These are phyloP conservation scores for Apiospora koreana DNA, from an alignment of 2,329 filamentous ascomycete genomes.

Conservation along the genomic window DNA sequence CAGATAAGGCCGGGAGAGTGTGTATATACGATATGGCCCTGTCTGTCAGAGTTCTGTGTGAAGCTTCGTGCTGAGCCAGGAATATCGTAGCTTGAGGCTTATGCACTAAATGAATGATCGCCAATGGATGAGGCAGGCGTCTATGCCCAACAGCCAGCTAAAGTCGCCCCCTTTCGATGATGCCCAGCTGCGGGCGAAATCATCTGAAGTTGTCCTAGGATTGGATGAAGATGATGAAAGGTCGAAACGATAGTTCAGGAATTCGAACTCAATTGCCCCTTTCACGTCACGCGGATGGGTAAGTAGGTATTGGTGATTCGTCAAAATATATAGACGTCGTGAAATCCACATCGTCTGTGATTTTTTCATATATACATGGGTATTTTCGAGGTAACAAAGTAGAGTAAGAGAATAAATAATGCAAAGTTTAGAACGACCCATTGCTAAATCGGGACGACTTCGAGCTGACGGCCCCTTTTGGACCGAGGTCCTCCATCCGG, in stretches of 20 bases:
- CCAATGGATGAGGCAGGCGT: not conserved
- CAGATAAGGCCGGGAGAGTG: not conserved
- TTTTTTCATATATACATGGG: not conserved
- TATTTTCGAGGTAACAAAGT: no score
- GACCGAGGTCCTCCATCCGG: not conserved
- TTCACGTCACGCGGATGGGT: not conserved
- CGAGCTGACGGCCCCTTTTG: not conserved
- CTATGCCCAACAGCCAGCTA: not conserved
- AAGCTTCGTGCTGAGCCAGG: not conserved
- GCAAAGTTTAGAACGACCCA: not conserved
- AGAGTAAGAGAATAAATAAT: not conserved
- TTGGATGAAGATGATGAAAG: not conserved
- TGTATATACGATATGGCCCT: no score
- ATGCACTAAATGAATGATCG: not conserved
- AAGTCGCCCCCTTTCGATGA: not conserved
- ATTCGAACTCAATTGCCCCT: not conserved
- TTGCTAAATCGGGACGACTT: not conserved
- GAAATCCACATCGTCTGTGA: no score
- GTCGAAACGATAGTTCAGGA: not conserved
- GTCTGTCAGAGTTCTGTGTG: not conserved
- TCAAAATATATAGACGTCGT: not conserved
- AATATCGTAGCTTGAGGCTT: not conserved
- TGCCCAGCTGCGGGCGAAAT: not conserved
- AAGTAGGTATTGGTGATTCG: not conserved
- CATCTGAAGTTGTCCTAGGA: not conserved